Evolutionary conservation across 2,329 filamentous ascomycete species (phyloP), one percentile per base, ranked within the genome.

Genomic region (Sporothrix humicola): DNA sequence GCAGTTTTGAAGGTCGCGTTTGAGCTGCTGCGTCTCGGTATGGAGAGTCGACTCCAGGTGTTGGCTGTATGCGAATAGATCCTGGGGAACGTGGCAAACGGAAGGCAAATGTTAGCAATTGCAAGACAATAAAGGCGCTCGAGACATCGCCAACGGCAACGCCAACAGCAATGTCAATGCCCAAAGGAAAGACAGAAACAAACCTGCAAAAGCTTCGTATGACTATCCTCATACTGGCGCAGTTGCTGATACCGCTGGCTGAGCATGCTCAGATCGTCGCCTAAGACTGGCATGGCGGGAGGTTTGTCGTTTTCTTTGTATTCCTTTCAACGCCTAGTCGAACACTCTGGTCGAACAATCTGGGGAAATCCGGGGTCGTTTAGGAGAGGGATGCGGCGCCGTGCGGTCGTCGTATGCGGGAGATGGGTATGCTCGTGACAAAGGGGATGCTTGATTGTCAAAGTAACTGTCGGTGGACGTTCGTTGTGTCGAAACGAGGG

Each of bases 61-160:
- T 74, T 88, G 82, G 75, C 80, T 80, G 75, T 87, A 85, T 61
- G 83, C 76, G 73, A 87, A 78, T 44, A 87, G 80, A 74, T 87
- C 86, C 86, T 88, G 54, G 52, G 4, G 17, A 20, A 26, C 10
- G 10, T n/a, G 37, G 52, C 59, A 48, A 48, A 48, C 44, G 44
- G 44, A n/a, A n/a, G n/a, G n/a, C n/a, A n/a, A n/a, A n/a, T n/a
- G 20, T 23, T 13, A 54, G 6, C 12, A 70, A 26, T 42, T 23
- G n/a, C 31, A 56, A 58, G 52, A 54, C 31, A 46, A 37, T 5
- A 6, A 6, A 37, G 31, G 31, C 31, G 31, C 31, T 37, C 31
- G 31, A 37, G 31, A 37, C 31, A 37, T 37, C 31, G 5, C 2
- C 31, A 31, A 2, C 31, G 5, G 2, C 31, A 37, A 5, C 31